Evolutionary conservation across 306 rosid species (phyloP).

Genomic region (Inga laurina): DNA sequence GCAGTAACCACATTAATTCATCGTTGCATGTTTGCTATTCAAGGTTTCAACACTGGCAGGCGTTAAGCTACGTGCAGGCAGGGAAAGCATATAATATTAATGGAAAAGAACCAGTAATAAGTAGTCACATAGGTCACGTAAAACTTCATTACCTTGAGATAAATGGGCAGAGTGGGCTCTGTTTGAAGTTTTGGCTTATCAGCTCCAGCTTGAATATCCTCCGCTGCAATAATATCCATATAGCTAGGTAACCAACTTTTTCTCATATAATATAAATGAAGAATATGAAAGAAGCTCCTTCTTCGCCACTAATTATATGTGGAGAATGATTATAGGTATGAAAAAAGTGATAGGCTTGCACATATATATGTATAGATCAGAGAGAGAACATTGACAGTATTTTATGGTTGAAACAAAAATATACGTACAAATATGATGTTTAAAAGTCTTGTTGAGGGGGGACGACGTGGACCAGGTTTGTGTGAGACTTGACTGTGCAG

Average conservation of each 20-base stretch:
- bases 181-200: conserved; percentile 58
- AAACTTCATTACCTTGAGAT: conserved; percentile 69
- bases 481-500: neutral
- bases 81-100: neutral
- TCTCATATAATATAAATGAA: neutral
- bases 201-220: conserved; percentile 84
- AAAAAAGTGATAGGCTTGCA: too few species aligned
- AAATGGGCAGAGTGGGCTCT: conserved; percentile 83
- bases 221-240: conserved; percentile 72
- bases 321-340: too few species aligned
- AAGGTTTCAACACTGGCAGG: conserved; percentile 39
- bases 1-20: conserved; percentile 48
- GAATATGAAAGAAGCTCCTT: conserved; percentile 11
- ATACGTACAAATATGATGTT: neutral
- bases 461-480: conserved; percentile 29
- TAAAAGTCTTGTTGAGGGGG: conserved; percentile 6
- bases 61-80: conserved; percentile 9
- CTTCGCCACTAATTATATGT: neutral
- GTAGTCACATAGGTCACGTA: conserved; percentile 7
- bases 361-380: too few species aligned
- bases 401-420: neutral
- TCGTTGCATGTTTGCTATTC: conserved; percentile 33
- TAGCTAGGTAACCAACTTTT: conserved; percentile 15
- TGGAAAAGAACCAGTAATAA: neutral
- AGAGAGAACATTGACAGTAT: too few species aligned